Conservation (phyloP, 2,329 filamentous ascomycete genomes). For the Alternaria hordeiaustralica region DNA sequence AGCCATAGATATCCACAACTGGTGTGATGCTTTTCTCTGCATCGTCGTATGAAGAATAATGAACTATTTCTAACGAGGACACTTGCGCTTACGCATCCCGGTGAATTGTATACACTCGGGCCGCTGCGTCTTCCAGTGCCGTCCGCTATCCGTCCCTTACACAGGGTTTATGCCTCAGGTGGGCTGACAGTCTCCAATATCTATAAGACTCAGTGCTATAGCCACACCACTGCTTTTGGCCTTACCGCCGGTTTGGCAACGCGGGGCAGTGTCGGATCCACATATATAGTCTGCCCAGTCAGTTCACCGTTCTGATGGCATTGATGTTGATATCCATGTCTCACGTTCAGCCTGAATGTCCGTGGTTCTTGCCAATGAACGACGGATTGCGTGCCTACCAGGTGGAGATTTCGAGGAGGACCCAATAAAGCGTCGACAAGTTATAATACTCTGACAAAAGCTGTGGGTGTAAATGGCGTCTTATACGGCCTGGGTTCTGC, state of each 20-base stretch:
- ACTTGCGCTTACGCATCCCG: not conserved
- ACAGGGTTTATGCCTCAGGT: not conserved
- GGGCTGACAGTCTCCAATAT: not conserved
- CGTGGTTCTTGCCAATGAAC: not conserved
- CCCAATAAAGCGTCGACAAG: not conserved
- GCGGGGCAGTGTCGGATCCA: not conserved
- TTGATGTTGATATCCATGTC: slow-evolving; percentile 8
- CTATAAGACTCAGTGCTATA: not conserved
- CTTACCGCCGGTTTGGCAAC: not conserved
- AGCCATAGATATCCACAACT: slow-evolving; percentile 32
- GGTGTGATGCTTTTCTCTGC: slow-evolving; percentile 20
- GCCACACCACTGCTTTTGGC: not conserved
- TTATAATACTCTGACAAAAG: not conserved
- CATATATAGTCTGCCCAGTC: not conserved
- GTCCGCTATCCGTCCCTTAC: not conserved
- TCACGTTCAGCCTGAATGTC: slow-evolving; percentile 24
- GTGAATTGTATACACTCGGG: not conserved
- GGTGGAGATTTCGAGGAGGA: not conserved
- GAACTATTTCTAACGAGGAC: not conserved
- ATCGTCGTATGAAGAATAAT: not conserved
- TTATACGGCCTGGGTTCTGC: not conserved
- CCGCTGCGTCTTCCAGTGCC: slow-evolving; percentile 3
- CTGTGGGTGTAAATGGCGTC: not conserved
- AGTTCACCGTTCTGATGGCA: not conserved
- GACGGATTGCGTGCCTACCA: not conserved